Percentiles rank a stretch among this genome's conserved stretches.
Evolutionary conservation across 2,329 filamentous ascomycete genomes (phyloP).

Genomic region (Thelonectria olida): DNA sequence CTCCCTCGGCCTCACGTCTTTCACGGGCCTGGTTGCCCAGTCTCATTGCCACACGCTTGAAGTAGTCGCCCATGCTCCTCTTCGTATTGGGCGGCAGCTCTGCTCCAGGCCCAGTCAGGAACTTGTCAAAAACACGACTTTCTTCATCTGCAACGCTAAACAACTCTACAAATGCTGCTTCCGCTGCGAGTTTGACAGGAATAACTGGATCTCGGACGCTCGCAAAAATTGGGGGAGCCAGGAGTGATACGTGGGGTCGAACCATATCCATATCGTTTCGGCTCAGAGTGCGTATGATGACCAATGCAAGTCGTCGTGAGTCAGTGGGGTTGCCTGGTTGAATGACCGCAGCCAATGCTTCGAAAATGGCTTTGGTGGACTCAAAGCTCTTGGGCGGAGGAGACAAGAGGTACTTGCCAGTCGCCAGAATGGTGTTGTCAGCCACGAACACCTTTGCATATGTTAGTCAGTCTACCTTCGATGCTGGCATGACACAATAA

Average conservation of each 20-base stretch:
- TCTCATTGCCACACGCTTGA: slow-evolving; percentile 88
- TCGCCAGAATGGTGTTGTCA: slow-evolving; percentile 88
- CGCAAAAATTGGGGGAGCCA: slow-evolving; percentile 88
- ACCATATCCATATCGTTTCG: slow-evolving; percentile 82
- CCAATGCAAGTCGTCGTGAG: slow-evolving; percentile 84
- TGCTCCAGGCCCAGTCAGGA: slow-evolving; percentile 74
- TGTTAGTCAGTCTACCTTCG: not conserved
- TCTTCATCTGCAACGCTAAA: slow-evolving; percentile 93
- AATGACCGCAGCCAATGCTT: slow-evolving; percentile 78
- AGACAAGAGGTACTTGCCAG: slow-evolving; percentile 87
- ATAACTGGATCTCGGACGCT: slow-evolving; percentile 92
- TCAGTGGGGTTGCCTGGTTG: slow-evolving; percentile 82
- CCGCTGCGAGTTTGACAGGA: slow-evolving; percentile 92
- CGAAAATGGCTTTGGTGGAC: slow-evolving; percentile 80
- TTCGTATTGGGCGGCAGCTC: slow-evolving; percentile 77
- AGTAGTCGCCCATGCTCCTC: slow-evolving; percentile 95
- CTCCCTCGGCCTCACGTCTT: slow-evolving; percentile 89
- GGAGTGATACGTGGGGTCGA: slow-evolving; percentile 79
- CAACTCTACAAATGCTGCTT: slow-evolving; percentile 90
- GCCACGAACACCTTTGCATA: slow-evolving; percentile 75
- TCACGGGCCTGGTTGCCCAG: slow-evolving; percentile 89
- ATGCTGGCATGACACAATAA: slow-evolving; percentile 28
- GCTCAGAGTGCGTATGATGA: slow-evolving; percentile 86
- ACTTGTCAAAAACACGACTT: slow-evolving; percentile 87
- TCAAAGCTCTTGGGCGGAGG: slow-evolving; percentile 77